A percentile compares a stretch with the other conserved stretches of the same genome.
phyloP scores from a whole-genome alignment of 257 asterid genomes.

The Ehretia macrophylla region DNA sequence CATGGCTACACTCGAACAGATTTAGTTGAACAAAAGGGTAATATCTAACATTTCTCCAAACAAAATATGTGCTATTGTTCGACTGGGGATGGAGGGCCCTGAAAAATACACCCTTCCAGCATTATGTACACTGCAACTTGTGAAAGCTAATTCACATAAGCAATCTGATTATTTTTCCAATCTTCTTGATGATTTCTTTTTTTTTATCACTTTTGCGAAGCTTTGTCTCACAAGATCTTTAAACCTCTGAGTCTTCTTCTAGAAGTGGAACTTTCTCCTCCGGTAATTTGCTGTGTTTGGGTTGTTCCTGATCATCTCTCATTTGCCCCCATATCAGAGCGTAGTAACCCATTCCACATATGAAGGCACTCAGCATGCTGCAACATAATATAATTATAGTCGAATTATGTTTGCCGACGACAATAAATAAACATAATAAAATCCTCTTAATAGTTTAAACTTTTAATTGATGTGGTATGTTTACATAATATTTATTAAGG shows the following conservation, averaged over 20 bases:
- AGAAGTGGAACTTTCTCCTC: slow-evolving; percentile 51
- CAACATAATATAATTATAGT: background rate
- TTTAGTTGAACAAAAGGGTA: no score
- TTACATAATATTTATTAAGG: no score
- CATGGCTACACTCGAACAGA: no score
- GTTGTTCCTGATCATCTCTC: slow-evolving; percentile 23
- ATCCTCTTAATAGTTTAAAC: no score
- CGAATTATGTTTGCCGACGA: no score
- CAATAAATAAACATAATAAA: no score
- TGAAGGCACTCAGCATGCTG: slow-evolving; percentile 70
- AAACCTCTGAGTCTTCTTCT: slow-evolving; percentile 34
- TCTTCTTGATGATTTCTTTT: no score
- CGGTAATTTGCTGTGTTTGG: background rate
- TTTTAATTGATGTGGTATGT: no score
- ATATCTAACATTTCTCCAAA: no score
- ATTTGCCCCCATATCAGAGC: slow-evolving; percentile 55
- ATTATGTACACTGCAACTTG: slow-evolving; percentile 6
- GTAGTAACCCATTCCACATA: slow-evolving; percentile 66
- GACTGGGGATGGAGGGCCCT: slow-evolving; percentile 4
- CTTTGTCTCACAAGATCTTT: background rate
- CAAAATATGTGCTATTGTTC: background rate
- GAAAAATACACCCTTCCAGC: slow-evolving; percentile 21
- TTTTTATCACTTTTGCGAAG: no score
- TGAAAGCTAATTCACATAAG: background rate
- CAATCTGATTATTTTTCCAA: background rate